Evolutionary conservation across 2,329 filamentous ascomycete genomes (phyloP).

Genomic region (Curvularia spicifera): DNA sequence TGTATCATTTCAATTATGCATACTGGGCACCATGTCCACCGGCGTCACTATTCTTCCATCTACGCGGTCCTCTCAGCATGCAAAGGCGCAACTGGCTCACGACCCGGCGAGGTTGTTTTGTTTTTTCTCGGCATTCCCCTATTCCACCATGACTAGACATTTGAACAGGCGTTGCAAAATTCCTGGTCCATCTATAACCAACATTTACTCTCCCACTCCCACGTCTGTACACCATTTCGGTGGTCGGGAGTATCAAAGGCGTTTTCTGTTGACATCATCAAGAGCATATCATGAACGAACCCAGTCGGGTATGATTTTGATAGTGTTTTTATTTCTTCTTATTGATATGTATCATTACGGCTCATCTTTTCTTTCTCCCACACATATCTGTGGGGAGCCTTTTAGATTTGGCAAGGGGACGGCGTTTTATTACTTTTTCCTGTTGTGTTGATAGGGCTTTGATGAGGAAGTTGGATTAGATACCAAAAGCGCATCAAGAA

Average conservation of each 20-base stretch:
- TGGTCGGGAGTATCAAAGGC: conserved; percentile 19
- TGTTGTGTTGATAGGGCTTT: conserved; percentile 8
- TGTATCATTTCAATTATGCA: conserved; percentile 39
- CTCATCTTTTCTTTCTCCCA: conserved; percentile 13
- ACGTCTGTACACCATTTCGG: conserved; percentile 24
- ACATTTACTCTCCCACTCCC: neutral
- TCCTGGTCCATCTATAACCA: conserved; percentile 4
- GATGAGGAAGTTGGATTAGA: neutral
- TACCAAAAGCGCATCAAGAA: neutral
- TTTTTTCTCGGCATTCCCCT: conserved; percentile 12
- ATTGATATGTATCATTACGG: conserved; percentile 23
- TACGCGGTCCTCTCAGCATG: conserved; percentile 25
- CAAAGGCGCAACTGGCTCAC: conserved; percentile 43
- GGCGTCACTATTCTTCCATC: conserved; percentile 38
- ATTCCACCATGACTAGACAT: conserved; percentile 29
- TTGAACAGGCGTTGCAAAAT: conserved; percentile 33
- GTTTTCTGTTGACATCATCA: conserved; percentile 26
- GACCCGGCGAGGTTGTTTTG: conserved; percentile 36
- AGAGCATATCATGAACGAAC: conserved; percentile 29
- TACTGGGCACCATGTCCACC: conserved; percentile 43
- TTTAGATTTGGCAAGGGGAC: conserved; percentile 4
- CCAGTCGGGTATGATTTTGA: conserved; percentile 25
- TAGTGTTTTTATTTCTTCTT: conserved; percentile 8
- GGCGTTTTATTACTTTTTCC: conserved; percentile 7
- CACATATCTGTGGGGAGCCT: neutral